Evolutionary conservation across 306 rosid genomes (phyloP).

Genomic region (Ormosia semicastrata): DNA sequence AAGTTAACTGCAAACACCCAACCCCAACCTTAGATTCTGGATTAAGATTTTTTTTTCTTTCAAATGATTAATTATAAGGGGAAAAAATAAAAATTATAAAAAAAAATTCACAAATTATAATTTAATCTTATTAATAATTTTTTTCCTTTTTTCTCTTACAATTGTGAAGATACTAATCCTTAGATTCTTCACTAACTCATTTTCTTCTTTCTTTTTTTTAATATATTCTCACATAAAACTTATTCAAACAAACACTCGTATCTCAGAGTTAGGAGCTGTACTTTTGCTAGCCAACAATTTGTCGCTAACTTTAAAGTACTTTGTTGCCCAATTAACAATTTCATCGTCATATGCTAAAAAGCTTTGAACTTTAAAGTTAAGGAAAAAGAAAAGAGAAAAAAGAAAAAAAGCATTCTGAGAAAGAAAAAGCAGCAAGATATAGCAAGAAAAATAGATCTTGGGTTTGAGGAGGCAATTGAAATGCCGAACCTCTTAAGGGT

Average conservation of each 20-base stretch:
- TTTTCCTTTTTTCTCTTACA: no score
- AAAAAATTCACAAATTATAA: no score
- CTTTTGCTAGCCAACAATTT: background rate
- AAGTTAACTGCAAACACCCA: background rate
- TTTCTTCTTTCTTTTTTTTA: background rate
- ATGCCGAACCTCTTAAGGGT: slow-evolving; percentile 50
- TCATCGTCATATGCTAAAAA: slow-evolving; percentile 25
- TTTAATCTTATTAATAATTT: no score
- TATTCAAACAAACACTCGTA: background rate
- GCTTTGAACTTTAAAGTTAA: slow-evolving; percentile 15
- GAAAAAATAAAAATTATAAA: no score
- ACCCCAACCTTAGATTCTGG: background rate
- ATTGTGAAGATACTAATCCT: no score
- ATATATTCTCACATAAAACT: background rate
- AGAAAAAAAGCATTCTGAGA: slow-evolving; percentile 14
- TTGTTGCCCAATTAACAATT: slow-evolving; percentile 14
- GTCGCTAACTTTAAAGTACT: background rate
- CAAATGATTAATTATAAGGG: no score
- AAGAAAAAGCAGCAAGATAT: background rate
- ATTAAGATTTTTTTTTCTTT: no score
- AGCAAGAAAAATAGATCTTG: background rate
- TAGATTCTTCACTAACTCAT: slow-evolving; percentile 4
- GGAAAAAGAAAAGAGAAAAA: background rate
- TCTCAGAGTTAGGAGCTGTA: background rate
- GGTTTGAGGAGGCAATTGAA: slow-evolving; percentile 22